A percentile compares a stretch with the other conserved stretches of the same genome.
phyloP scores from a whole-genome alignment of 306 rosid genomes.

The Begonia loranthoides region DNA sequence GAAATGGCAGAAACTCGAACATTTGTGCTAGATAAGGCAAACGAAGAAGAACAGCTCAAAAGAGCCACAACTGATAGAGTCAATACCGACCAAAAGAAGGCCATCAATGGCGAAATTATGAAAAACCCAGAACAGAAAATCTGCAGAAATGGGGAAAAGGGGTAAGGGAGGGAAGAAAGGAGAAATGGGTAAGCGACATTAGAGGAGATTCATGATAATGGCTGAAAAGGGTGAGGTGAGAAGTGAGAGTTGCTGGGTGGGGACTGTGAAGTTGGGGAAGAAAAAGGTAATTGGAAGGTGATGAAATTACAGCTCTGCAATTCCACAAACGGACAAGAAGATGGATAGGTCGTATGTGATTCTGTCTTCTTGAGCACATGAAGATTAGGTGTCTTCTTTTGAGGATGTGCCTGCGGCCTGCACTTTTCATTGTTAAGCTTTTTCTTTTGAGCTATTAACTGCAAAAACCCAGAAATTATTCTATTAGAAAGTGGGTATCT shows the following conservation, averaged over 20 bases:
- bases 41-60: slow-evolving; percentile 11
- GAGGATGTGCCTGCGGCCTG: background rate
- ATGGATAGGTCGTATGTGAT: background rate
- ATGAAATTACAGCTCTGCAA: background rate
- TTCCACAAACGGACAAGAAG: background rate
- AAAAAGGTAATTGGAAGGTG: background rate
- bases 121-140: slow-evolving; percentile 1
- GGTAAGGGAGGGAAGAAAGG: background rate
- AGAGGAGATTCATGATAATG: background rate
- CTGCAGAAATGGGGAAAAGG: background rate
- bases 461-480: no score
- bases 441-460: no score
- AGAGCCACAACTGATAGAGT: slow-evolving; percentile 8
- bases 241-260: background rate
- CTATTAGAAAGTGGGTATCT: no score
- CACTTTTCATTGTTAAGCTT: background rate
- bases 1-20: slow-evolving; percentile 24
- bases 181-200: background rate
- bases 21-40: slow-evolving; percentile 3
- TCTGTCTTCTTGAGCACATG: background rate
- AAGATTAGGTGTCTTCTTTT: background rate
- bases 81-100: slow-evolving; percentile 18
- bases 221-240: background rate
- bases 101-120: slow-evolving; percentile 22
- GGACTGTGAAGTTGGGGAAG: no score